Base-by-base conservation (phyloP, 2,329 filamentous ascomycete species). In the Ascochyta pisi region DNA sequence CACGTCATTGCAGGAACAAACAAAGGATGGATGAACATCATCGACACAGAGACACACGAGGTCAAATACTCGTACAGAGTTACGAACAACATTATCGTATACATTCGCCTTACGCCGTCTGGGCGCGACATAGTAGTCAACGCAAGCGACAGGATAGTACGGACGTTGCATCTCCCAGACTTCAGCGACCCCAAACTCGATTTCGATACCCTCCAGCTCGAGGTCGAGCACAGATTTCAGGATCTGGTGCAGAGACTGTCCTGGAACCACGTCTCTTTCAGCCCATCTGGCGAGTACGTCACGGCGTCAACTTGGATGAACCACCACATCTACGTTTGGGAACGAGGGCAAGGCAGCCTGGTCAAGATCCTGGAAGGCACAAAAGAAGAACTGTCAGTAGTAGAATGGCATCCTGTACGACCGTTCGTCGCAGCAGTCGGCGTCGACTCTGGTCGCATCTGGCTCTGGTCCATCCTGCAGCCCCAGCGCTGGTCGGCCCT, bases 251-350 rank as follows among this genome's bases (percentile, higher is more conserved):
- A 99, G 72, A 87, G 90, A 40, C 80, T 98, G 12, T 92, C 90
- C 6, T 99, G 95, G 95, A 99, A 98, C 70, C 92, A 97, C 70
- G 93, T 96, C 55, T 92, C 93, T 0, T 98, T 99, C 74, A 96
- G 92, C 69, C 89, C 91, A 1, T 95, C 91, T 0, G 93, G 92
- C 48, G 95, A 99, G 76, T 98, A 98, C 73, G 92, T 99, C 37
- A 92, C 92, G 23, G 95, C 96, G 0, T 96, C 92, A 24, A 98
- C 95, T 2, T 96, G 92, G 76, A 98, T 98, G 82, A 99, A 99
- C 70, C 93, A 97, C 68, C 94, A 99, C 76, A 90, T 99, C 61
- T 98, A 98, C 77, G 93, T 98, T 26, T 98, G 94, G 95, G 95
- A 99, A 78, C 87, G 95, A 50, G 90, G 89, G 52, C 92, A 96